A percentile compares a stretch with the other conserved stretches of the same genome.
Evolutionary conservation across 768 basidiomycete species (phyloP).

Genomic region (Suillus discolor): DNA sequence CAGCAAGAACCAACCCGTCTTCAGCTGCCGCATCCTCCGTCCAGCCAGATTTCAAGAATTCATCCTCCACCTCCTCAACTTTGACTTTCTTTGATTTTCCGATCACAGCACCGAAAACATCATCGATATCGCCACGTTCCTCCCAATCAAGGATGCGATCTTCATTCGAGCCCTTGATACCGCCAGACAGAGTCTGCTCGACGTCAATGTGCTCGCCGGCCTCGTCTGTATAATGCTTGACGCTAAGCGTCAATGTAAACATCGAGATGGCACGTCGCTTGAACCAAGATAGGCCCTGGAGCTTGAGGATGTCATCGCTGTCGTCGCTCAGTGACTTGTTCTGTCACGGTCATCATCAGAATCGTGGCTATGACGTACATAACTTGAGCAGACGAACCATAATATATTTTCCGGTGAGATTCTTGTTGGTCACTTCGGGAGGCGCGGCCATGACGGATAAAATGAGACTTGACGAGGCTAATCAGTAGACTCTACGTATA

Average conservation of each 20-base stretch:
- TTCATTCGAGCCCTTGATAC: constrained; percentile 60
- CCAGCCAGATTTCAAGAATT: constrained; percentile 46
- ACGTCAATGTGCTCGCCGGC: constrained; percentile 62
- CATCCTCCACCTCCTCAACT: constrained; percentile 48
- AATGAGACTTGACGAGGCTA: too few species aligned
- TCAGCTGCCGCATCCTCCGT: constrained; percentile 36
- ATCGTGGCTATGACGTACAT: neutral
- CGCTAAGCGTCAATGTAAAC: constrained; percentile 57
- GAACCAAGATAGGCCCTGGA: constrained; percentile 77
- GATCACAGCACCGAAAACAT: constrained; percentile 61
- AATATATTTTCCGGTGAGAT: constrained; percentile 61
- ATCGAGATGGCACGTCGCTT: constrained; percentile 61
- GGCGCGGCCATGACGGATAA: constrained; percentile 63
- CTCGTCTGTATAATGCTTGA: constrained; percentile 69
- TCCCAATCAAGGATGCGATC: constrained; percentile 57
- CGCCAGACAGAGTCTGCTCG: constrained; percentile 64
- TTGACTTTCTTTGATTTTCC: constrained; percentile 57
- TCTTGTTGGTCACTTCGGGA: constrained; percentile 54
- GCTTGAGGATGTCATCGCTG: constrained; percentile 61
- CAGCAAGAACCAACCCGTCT: constrained; percentile 36
- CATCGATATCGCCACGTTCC: constrained; percentile 55
- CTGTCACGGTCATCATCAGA: constrained; percentile 36
- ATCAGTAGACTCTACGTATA: too few species aligned
- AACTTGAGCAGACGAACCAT: constrained; percentile 47
- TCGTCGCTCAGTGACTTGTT: constrained; percentile 68